phyloP scores from a whole-genome alignment of 23 red algal genomes.

The Gracilariopsis chorda region DNA sequence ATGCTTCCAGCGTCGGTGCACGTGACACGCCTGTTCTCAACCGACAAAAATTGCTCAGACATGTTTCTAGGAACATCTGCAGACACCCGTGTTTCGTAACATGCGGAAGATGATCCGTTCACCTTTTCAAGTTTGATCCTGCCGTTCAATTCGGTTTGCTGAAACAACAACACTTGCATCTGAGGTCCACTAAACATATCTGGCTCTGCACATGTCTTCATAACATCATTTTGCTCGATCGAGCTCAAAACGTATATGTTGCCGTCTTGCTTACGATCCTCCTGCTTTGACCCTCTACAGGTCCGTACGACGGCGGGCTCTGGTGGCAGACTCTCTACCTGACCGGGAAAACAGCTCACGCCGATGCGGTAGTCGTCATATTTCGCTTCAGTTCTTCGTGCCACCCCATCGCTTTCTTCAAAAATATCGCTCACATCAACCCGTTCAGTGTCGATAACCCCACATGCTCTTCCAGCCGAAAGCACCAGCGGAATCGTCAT shows the following conservation, averaged over 20 bases:
- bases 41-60: neutral
- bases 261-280: neutral
- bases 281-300: neutral
- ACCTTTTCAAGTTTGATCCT: neutral
- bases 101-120: neutral
- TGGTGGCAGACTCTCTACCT: neutral
- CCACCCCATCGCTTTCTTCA: neutral
- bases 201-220: neutral
- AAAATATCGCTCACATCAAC: neutral
- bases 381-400: neutral
- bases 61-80: neutral
- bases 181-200: neutral
- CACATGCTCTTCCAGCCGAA: neutral
- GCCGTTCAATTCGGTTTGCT: neutral
- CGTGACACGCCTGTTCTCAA: neutral
- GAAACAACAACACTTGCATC: neutral
- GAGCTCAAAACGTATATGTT: neutral
- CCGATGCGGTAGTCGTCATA: constrained; percentile 43
- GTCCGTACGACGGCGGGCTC: neutral
- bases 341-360: constrained; percentile 11
- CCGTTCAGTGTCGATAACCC: neutral
- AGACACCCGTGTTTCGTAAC: neutral
- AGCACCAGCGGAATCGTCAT: constrained; percentile 1
- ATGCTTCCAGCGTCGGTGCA: neutral
- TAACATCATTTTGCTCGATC: constrained; percentile 6